phyloP scores from a whole-genome alignment of 2,329 filamentous ascomycete genomes.

The Ceratocystis albifundus region DNA sequence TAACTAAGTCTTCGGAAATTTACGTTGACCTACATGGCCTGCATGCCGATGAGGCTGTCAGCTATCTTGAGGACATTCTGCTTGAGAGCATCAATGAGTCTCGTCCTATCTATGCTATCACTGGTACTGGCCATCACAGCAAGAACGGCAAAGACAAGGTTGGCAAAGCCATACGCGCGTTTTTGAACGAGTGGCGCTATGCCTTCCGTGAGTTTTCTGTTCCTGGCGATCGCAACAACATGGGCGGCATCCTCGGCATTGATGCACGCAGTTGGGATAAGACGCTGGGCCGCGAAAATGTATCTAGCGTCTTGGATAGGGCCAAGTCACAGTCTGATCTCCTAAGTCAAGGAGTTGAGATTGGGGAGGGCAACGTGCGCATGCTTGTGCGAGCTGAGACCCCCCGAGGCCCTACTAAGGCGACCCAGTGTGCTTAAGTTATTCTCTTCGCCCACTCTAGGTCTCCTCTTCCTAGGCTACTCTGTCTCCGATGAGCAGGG shows the following conservation, averaged over 20 bases:
- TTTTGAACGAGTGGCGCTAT: conserved; percentile 91
- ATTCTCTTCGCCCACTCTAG: not conserved
- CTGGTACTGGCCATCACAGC: conserved; percentile 90
- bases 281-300: conserved; percentile 40
- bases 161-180: conserved; percentile 80
- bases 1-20: conserved; percentile 53
- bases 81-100: conserved; percentile 65
- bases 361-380: conserved; percentile 55
- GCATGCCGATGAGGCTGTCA: conserved; percentile 93
- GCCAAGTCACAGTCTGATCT: conserved; percentile 43
- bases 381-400: conserved; percentile 44
- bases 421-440: conserved; percentile 13
- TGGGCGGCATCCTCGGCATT: conserved; percentile 64
- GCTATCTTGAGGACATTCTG: conserved; percentile 81
- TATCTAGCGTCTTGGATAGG: not conserved
- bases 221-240: conserved; percentile 74
- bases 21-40: conserved; percentile 96
- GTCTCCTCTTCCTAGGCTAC: not conserved
- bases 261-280: conserved; percentile 58
- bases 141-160: conserved; percentile 99
- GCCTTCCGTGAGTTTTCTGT: conserved; percentile 94
- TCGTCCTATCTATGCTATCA: conserved; percentile 84
- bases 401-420: conserved; percentile 10
- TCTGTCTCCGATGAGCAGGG: not conserved
- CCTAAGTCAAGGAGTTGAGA: conserved; percentile 54